A percentile compares a stretch with the other conserved stretches of the same genome.
Evolutionary conservation across 225 moss, liverwort and hornwort genomes (phyloP).

Genomic region (Ulota crispa): DNA sequence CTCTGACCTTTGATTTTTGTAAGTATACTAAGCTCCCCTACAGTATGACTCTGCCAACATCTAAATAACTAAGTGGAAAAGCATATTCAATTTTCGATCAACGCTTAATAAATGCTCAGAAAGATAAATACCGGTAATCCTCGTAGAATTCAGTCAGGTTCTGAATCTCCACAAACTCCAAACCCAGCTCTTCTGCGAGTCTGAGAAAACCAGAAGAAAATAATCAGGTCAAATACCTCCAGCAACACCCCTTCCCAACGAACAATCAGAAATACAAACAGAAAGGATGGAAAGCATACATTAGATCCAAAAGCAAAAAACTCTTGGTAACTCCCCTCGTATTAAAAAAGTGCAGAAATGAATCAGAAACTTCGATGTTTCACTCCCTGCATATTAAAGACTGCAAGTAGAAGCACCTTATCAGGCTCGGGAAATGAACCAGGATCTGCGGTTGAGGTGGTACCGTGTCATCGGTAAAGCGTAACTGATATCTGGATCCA

Average conservation of each 20-base stretch:
- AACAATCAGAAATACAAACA: neutral
- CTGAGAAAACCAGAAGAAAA: slow-evolving; percentile 28
- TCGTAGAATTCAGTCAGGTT: slow-evolving; percentile 91
- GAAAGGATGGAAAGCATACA: neutral
- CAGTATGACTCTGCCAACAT: neutral
- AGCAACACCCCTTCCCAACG: neutral
- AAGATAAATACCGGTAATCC: slow-evolving; percentile 61
- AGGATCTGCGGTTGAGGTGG: slow-evolving; percentile 86
- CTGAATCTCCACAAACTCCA: slow-evolving; percentile 92
- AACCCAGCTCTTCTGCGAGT: slow-evolving; percentile 74
- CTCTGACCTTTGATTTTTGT: neutral
- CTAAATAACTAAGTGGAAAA: neutral
- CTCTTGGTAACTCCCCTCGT: neutral
- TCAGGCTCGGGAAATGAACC: slow-evolving; percentile 92
- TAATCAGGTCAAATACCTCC: slow-evolving; percentile 7
- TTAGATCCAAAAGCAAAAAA: slow-evolving; percentile 15
- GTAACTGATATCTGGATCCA: slow-evolving; percentile 87
- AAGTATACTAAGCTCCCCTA: neutral
- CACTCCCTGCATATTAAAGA: neutral
- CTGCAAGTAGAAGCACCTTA: slow-evolving; percentile 51
- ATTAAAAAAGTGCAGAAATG: neutral
- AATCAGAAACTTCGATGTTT: neutral
- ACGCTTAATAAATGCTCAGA: neutral
- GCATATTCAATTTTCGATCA: neutral
- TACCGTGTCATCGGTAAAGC: slow-evolving; percentile 77